Conservation (phyloP, 1,284 basidiomycete species). For the Salmacisia buchloeana region DNA sequence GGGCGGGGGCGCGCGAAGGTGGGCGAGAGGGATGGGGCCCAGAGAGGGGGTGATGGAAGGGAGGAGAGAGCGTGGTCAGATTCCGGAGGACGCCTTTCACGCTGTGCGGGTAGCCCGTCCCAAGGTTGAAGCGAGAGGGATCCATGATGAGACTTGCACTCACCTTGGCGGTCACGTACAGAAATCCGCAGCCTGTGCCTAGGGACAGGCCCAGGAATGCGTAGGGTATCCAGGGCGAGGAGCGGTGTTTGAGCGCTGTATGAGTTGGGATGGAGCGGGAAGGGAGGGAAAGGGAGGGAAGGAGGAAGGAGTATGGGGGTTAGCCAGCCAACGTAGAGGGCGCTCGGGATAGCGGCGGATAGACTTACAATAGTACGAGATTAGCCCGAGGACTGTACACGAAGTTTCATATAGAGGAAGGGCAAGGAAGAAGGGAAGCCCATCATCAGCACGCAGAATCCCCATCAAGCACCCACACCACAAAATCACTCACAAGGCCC, state of each 20-base stretch:
- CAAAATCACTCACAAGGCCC: conserved; percentile 32
- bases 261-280: not conserved
- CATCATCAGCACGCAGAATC: too few species aligned
- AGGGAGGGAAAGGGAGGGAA: not conserved
- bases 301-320: conserved; percentile 23
- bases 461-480: too few species aligned
- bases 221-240: not conserved
- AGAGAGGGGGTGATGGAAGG: conserved; percentile 15
- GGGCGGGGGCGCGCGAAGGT: too few species aligned
- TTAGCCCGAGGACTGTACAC: conserved; percentile 23
- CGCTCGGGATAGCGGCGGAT: not conserved
- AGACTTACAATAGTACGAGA: conserved; percentile 34
- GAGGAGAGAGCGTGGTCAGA: not conserved
- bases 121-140: too few species aligned
- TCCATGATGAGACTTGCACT: conserved; percentile 1
- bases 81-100: not conserved
- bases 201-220: not conserved
- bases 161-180: conserved; percentile 42
- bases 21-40: too few species aligned
- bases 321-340: not conserved
- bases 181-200: conserved; percentile 26
- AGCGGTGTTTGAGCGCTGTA: conserved; percentile 3
- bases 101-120: not conserved
- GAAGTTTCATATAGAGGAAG: not conserved
- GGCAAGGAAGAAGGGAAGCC: conserved; percentile 33